Percentiles rank a stretch among this genome's conserved stretches.
Conservation (phyloP, 1,139 yeast species). For the Torulaspora pretoriensis region DNA sequence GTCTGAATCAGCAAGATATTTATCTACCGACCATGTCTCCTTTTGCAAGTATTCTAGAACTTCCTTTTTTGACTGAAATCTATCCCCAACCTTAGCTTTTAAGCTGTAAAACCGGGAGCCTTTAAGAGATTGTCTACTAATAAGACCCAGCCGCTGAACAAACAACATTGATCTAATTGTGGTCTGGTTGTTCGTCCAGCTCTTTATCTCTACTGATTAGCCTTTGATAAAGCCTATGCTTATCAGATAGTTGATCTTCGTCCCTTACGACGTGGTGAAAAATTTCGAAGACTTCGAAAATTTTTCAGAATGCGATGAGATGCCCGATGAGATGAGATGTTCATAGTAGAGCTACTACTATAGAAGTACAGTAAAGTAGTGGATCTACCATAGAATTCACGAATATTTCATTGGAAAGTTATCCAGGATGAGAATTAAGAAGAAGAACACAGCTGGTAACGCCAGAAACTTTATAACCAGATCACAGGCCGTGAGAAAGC, state of each 20-base stretch:
- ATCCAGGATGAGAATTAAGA: constrained; percentile 49
- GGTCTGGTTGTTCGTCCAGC: background rate
- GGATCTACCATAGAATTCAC: background rate
- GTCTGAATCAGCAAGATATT: constrained; percentile 17
- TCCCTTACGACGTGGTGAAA: constrained; percentile 1
- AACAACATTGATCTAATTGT: background rate
- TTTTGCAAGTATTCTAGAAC: constrained; percentile 20
- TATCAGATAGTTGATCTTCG: background rate
- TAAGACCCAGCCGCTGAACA: background rate
- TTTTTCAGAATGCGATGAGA: constrained; percentile 22
- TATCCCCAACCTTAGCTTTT: constrained; percentile 19
- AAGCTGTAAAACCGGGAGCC: constrained; percentile 6
- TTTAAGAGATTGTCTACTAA: background rate
- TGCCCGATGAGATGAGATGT: constrained; percentile 26
- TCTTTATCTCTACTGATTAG: background rate
- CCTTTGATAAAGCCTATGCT: background rate
- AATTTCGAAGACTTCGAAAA: constrained; percentile 9
- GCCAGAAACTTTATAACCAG: constrained; percentile 91
- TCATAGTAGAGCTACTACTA: constrained; percentile 4
- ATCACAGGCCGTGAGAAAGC: constrained; percentile 88
- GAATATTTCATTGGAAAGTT: background rate
- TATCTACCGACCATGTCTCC: constrained; percentile 30
- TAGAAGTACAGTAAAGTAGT: background rate
- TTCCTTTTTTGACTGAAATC: constrained; percentile 20
- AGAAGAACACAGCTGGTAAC: constrained; percentile 82